phyloP scores from a whole-genome alignment of 176 grass and related monocot genomes.

The Paspalum vaginatum region DNA sequence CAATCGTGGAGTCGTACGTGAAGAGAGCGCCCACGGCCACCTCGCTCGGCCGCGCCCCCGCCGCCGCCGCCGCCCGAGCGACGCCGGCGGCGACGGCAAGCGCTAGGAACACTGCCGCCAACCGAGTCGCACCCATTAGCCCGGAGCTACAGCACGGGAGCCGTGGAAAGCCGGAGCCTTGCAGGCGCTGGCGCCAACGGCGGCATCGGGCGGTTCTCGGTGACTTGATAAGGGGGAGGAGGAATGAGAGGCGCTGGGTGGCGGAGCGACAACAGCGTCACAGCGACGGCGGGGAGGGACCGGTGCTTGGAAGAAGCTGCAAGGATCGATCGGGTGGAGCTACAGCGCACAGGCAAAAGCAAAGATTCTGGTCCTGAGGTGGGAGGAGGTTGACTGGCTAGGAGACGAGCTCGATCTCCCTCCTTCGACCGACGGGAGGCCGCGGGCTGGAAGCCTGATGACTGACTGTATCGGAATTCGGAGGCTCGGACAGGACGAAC shows the following conservation, averaged over 20 bases:
- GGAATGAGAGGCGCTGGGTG: neutral
- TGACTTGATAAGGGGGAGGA: neutral
- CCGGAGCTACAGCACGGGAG: neutral
- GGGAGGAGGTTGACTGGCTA: neutral
- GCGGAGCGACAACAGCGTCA: neutral
- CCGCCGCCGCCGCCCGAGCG: neutral
- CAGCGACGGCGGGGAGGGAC: neutral
- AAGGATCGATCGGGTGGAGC: neutral
- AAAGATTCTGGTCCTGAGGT: neutral
- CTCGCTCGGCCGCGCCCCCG: slow-evolving; percentile 38
- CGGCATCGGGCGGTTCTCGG: neutral
- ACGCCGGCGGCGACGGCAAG: neutral
- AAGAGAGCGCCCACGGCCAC: slow-evolving; percentile 67
- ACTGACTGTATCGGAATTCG: neutral
- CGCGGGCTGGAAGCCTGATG: neutral
- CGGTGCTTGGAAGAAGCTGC: neutral
- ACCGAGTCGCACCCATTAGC: slow-evolving; percentile 29
- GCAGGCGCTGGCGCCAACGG: neutral
- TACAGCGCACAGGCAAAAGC: too few relatives aligned
- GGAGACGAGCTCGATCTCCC: neutral
- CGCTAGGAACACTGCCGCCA: slow-evolving; percentile 18
- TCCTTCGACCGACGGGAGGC: neutral
- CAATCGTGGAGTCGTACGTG: slow-evolving; percentile 77
- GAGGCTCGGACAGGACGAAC: neutral
- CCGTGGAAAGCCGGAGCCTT: neutral